Evolutionary conservation across 2,329 filamentous ascomycete genomes (phyloP).

Genomic region (Aaosphaeria arxii): DNA sequence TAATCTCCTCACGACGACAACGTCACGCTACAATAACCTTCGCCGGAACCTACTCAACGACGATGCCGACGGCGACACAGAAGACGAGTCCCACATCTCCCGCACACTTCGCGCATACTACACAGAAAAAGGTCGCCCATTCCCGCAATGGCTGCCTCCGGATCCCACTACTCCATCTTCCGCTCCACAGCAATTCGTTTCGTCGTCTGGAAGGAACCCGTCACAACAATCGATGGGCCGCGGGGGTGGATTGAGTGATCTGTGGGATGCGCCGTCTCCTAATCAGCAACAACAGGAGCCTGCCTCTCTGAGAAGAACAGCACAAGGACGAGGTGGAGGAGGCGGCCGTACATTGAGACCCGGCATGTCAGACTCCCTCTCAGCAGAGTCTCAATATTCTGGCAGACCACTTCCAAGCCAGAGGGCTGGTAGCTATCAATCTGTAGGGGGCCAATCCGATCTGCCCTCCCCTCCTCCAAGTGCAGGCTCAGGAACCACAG

Average conservation of each 20-base stretch:
- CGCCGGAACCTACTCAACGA: constrained; percentile 65
- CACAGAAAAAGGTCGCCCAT: constrained; percentile 75
- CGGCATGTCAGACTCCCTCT: constrained; percentile 17
- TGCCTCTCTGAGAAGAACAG: constrained; percentile 36
- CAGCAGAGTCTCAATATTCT: constrained; percentile 34
- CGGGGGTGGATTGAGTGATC: constrained; percentile 50
- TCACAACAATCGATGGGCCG: constrained; percentile 25
- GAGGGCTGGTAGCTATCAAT: constrained; percentile 72
- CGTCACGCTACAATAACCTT: constrained; percentile 56
- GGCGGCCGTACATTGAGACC: constrained; percentile 17
- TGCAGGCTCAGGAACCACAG: constrained; percentile 51
- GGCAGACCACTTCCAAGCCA: constrained; percentile 69
- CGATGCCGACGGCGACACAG: constrained; percentile 53
- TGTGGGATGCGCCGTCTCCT: constrained; percentile 53
- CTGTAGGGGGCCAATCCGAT: constrained; percentile 29
- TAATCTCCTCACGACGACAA: constrained; percentile 60
- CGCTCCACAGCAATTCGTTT: constrained; percentile 50
- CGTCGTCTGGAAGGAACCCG: constrained; percentile 39
- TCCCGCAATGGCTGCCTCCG: constrained; percentile 83
- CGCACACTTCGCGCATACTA: constrained; percentile 93
- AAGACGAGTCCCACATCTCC: constrained; percentile 93
- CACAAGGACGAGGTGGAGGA: constrained; percentile 44
- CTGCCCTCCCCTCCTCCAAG: constrained; percentile 38
- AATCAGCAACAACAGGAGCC: constrained; percentile 39
- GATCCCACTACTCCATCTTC: constrained; percentile 74